These are phyloP conservation scores for Isatis tinctoria DNA, from an alignment of 345 rosid species.

Conservation along the genomic window DNA sequence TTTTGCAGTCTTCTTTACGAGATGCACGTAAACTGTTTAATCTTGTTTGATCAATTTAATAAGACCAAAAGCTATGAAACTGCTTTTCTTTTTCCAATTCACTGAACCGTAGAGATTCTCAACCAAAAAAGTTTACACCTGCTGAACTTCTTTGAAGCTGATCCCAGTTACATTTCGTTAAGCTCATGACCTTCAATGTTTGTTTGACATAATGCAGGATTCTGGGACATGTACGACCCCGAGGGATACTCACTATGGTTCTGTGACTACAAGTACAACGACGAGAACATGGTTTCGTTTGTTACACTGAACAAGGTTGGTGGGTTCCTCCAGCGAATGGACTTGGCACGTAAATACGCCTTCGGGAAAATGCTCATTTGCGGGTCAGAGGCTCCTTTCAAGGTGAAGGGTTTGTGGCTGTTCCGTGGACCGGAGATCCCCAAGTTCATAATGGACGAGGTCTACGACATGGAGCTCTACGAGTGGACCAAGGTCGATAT, in stretches of 20 bases:
- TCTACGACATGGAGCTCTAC: constrained; percentile 89
- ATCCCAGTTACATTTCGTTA: neutral
- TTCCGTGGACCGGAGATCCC: constrained; percentile 90
- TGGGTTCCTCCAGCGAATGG: constrained; percentile 96
- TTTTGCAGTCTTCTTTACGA: neutral
- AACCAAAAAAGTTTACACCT: neutral
- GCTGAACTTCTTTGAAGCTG: neutral
- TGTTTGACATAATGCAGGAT: constrained; percentile 44
- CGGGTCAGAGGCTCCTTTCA: constrained; percentile 65
- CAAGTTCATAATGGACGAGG: constrained; percentile 64
- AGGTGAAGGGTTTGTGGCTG: constrained; percentile 87
- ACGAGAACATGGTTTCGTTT: constrained; percentile 83
- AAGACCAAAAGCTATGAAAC: neutral
- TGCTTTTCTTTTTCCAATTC: neutral
- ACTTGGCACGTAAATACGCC: constrained; percentile 87
- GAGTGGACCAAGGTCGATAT: constrained; percentile 82
- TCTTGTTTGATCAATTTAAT: neutral
- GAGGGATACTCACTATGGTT: constrained; percentile 97
- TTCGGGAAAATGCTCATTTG: constrained; percentile 88
- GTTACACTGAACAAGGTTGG: constrained; percentile 94
- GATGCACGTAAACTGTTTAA: neutral
- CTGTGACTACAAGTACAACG: constrained; percentile 95
- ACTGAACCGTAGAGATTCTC: neutral
- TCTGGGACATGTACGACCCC: constrained; percentile 98
- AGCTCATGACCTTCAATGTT: neutral